These are phyloP conservation scores for Zanthoxylum bungeanum DNA, from an alignment of 345 rosid genomes.

Conservation along the genomic window DNA sequence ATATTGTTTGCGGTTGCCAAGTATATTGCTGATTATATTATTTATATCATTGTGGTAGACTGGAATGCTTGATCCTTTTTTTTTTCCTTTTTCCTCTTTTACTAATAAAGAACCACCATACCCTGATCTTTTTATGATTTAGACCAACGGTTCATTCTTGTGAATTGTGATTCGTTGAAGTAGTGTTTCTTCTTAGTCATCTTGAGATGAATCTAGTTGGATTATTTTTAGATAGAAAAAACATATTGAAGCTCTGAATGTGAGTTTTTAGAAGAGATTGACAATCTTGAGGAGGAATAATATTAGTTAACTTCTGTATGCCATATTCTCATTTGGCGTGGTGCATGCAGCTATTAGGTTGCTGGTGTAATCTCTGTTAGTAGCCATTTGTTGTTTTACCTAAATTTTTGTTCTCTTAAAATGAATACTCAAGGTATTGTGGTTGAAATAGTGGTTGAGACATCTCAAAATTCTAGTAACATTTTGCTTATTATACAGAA, in stretches of 20 bases:
- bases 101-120: not conserved
- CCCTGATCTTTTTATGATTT: no score
- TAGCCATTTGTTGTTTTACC: not conserved
- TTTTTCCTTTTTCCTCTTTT: no score
- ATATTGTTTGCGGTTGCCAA: not conserved
- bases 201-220: not conserved
- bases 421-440: not conserved
- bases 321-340: not conserved
- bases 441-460: not conserved
- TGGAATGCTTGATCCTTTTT: not conserved
- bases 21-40: not conserved
- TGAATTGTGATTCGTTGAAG: no score
- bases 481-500: slow-evolving; percentile 39
- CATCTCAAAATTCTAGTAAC: slow-evolving; percentile 9
- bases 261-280: not conserved
- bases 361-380: not conserved
- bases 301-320: not conserved
- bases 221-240: not conserved
- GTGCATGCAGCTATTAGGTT: no score
- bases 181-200: not conserved
- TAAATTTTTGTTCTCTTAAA: not conserved
- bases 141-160: no score
- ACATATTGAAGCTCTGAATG: not conserved
- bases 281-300: not conserved
- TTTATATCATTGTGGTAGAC: not conserved